A percentile compares a stretch with the other conserved stretches of the same genome.
phyloP scores from a whole-genome alignment of 352 stramenopile genomes.

The Globisporangium paroecandrum region DNA sequence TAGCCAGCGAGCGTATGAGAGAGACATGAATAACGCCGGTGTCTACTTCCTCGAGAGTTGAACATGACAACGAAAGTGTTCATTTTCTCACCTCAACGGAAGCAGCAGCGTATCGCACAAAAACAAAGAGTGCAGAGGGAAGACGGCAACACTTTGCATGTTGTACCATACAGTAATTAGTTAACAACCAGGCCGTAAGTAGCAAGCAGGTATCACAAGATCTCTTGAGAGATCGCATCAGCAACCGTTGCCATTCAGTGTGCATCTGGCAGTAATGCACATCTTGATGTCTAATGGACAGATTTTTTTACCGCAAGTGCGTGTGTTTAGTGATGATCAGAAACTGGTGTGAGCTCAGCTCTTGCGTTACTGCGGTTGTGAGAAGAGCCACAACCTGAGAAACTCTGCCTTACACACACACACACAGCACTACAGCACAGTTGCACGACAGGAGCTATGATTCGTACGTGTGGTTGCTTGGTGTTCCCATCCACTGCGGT shows the following conservation, averaged over 20 bases:
- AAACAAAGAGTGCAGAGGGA: neutral
- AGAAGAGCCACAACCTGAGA: neutral
- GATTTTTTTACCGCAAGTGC: neutral
- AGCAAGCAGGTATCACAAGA: neutral
- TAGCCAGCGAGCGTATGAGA: neutral
- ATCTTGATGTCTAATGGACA: neutral
- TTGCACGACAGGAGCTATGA: too few relatives aligned
- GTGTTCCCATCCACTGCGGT: too few relatives aligned
- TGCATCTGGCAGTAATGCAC: neutral
- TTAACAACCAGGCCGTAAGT: neutral
- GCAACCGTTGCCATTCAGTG: neutral
- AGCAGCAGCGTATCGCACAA: slow-evolving; percentile 3
- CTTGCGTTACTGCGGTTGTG: neutral
- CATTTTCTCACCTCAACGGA: neutral
- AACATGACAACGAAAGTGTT: neutral
- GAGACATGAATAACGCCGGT: neutral
- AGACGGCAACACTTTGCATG: neutral
- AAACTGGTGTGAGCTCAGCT: neutral
- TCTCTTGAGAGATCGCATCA: neutral
- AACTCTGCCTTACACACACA: too few relatives aligned
- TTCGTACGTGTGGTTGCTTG: too few relatives aligned
- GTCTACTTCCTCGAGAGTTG: neutral
- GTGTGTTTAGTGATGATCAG: neutral
- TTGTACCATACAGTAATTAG: slow-evolving; percentile 3
- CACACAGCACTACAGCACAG: too few relatives aligned